These are phyloP conservation scores for Hanseniaspora mollemarum DNA, from an alignment of 805 yeast genomes.

Conservation along the genomic window DNA sequence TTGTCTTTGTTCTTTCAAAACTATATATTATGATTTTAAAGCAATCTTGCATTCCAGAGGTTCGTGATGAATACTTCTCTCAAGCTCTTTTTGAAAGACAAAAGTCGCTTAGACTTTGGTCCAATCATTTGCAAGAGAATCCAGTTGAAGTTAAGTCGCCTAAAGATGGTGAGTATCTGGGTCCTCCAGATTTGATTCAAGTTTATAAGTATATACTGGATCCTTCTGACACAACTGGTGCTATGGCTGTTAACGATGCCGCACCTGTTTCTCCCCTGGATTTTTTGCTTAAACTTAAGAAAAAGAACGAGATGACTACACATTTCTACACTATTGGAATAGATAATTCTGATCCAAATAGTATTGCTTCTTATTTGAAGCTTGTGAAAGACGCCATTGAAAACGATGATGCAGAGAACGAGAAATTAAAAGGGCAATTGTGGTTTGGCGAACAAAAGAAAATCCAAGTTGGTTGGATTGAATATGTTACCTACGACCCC, in stretches of 20 bases:
- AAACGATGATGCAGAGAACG: slow-evolving; percentile 24
- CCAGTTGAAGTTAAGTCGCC: slow-evolving; percentile 32
- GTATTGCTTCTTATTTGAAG: slow-evolving; percentile 66
- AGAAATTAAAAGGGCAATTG: slow-evolving; percentile 40
- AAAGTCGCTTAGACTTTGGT: slow-evolving; percentile 33
- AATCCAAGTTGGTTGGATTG: slow-evolving; percentile 61
- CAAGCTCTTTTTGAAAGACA: slow-evolving; percentile 55
- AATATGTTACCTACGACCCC: slow-evolving; percentile 54
- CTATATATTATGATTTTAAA: slow-evolving; percentile 29
- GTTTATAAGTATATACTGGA: slow-evolving; percentile 29
- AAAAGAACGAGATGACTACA: slow-evolving; percentile 43
- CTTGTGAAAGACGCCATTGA: slow-evolving; percentile 52
- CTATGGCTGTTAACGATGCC: neutral
- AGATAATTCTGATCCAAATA: slow-evolving; percentile 64
- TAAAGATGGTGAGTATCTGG: slow-evolving; percentile 30
- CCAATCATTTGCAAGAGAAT: slow-evolving; percentile 33
- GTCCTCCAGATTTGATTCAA: slow-evolving; percentile 55
- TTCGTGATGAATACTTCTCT: slow-evolving; percentile 47
- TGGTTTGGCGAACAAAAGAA: slow-evolving; percentile 72
- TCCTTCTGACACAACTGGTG: slow-evolving; percentile 17
- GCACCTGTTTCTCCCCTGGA: slow-evolving; percentile 1
- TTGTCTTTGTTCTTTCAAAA: neutral
- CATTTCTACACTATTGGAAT: slow-evolving; percentile 64
- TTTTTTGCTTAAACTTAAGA: slow-evolving; percentile 6
- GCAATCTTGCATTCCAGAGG: slow-evolving; percentile 58